These are phyloP conservation scores for Xylaria polymorpha DNA, from an alignment of 2,329 filamentous ascomycete genomes.

Conservation along the genomic window DNA sequence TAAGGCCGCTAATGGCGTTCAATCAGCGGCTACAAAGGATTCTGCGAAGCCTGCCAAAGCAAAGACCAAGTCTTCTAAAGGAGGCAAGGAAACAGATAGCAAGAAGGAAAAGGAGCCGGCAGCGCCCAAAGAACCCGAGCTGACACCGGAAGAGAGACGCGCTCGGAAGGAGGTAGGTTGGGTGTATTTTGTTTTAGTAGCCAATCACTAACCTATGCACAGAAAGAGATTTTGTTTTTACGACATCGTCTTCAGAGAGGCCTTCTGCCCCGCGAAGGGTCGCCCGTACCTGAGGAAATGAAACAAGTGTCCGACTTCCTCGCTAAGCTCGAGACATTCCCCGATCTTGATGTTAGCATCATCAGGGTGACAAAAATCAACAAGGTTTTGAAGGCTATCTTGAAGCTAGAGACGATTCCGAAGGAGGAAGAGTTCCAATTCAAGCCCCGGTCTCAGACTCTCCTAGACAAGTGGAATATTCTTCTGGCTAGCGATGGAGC, in stretches of 20 bases:
- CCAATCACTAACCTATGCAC: conserved; percentile 51
- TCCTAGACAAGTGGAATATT: conserved; percentile 92
- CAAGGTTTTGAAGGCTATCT: conserved; percentile 95
- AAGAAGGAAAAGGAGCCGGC: conserved; percentile 65
- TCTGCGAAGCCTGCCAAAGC: conserved; percentile 66
- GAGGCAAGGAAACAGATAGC: conserved; percentile 54
- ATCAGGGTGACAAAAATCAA: conserved; percentile 96
- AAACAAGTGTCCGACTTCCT: conserved; percentile 80
- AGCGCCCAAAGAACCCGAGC: conserved; percentile 65
- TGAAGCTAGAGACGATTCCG: conserved; percentile 87
- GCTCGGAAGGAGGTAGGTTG: conserved; percentile 67
- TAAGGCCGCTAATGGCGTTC: conserved; percentile 74
- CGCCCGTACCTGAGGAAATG: conserved; percentile 90
- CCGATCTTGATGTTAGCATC: conserved; percentile 87
- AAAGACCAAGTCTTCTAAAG: conserved; percentile 65
- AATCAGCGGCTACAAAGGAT: conserved; percentile 54
- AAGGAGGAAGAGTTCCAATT: conserved; percentile 90
- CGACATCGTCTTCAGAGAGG: conserved; percentile 96
- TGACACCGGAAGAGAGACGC: conserved; percentile 68
- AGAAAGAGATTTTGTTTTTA: conserved; percentile 88
- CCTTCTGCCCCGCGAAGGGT: conserved; percentile 84
- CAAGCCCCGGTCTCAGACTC: conserved; percentile 80
- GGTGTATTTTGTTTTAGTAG: neutral
- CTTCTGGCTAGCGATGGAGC: conserved; percentile 72
- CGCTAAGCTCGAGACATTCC: conserved; percentile 80